These are phyloP conservation scores for Amyloporia xantha DNA, from an alignment of 768 basidiomycete species.

Conservation along the genomic window DNA sequence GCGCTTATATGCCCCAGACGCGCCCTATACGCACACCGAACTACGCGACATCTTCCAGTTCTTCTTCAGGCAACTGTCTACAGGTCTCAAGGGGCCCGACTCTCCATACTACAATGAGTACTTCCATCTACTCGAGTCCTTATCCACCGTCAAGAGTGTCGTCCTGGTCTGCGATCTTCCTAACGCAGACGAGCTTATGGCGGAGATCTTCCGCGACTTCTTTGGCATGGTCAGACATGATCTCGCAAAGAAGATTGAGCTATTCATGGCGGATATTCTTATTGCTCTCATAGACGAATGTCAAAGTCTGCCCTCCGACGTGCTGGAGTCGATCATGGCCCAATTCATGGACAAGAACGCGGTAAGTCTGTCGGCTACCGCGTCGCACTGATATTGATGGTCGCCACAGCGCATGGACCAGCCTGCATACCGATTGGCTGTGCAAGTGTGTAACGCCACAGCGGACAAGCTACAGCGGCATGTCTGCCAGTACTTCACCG, in stretches of 20 bases:
- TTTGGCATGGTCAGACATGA: conserved; percentile 74
- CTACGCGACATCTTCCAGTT: conserved; percentile 96
- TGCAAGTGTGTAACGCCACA: conserved; percentile 77
- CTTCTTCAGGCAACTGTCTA: conserved; percentile 81
- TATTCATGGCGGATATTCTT: conserved; percentile 86
- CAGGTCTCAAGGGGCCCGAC: conserved; percentile 69
- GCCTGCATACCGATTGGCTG: conserved; percentile 74
- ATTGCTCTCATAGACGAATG: conserved; percentile 86
- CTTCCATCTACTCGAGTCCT: conserved; percentile 88
- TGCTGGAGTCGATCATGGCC: conserved; percentile 73
- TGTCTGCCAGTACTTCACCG: conserved; percentile 89
- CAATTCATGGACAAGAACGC: conserved; percentile 81
- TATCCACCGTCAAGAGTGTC: conserved; percentile 92
- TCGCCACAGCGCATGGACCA: conserved; percentile 55
- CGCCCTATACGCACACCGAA: conserved; percentile 85
- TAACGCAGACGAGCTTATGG: conserved; percentile 77
- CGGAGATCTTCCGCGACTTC: conserved; percentile 76
- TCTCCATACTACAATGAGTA: conserved; percentile 88
- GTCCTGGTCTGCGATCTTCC: conserved; percentile 91
- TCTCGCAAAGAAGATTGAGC: conserved; percentile 74
- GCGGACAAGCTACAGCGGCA: conserved; percentile 85
- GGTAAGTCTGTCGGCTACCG: conserved; percentile 33
- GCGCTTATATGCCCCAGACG: conserved; percentile 91
- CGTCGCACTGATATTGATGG: background rate
- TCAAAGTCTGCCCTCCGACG: conserved; percentile 65